Evolutionary conservation across 768 basidiomycete genomes (phyloP), one percentile per base, ranked within the genome.

Genomic region (Hypholoma fasciculare): DNA sequence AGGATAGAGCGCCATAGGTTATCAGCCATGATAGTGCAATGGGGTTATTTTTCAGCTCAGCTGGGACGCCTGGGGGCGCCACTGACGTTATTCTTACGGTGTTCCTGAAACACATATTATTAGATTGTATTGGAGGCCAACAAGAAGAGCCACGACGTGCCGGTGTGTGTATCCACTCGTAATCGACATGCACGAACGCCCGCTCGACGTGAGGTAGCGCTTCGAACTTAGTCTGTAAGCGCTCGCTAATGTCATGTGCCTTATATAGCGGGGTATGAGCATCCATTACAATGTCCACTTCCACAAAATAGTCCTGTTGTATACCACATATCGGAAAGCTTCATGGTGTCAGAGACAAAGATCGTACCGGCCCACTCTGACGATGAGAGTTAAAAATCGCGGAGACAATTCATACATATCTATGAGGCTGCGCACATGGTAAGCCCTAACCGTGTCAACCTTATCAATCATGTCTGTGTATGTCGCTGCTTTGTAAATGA

Each of bases 171-270:
- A 87, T 89, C 5, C 90, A 89, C 74, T 96, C 95, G 66, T 96
- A 89, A 74, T 97, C 95, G 57, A 96, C 92, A 69, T 97, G 95
- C 19, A 97, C 94, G 70, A 96, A 97, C 39, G 95, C 95, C 39
- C 95, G 79, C 61, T 92, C 94, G 43, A 97, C 95, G 65, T 92
- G 89, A 2, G 94, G 93, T 38, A 97, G 76, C 13, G 85, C 82
- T 69, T 97, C 95, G 47, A 97, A 86, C 74, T 90, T 92, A 68
- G 94, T 92, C 67, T 94, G 92, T 16, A 94, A 73, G 61, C 88
- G 80, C 71, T 94, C 91, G 64, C 89, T 89, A 58, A 92, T 67
- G 69, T 94, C 92, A 68, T 94, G 92, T 19, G 93, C 92, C 70
- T 87, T 88, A 87, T 89, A 92, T 1, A 98, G 76, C 0, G 94